phyloP scores from a whole-genome alignment of 1,284 basidiomycete genomes.

The Mycena citricolor region DNA sequence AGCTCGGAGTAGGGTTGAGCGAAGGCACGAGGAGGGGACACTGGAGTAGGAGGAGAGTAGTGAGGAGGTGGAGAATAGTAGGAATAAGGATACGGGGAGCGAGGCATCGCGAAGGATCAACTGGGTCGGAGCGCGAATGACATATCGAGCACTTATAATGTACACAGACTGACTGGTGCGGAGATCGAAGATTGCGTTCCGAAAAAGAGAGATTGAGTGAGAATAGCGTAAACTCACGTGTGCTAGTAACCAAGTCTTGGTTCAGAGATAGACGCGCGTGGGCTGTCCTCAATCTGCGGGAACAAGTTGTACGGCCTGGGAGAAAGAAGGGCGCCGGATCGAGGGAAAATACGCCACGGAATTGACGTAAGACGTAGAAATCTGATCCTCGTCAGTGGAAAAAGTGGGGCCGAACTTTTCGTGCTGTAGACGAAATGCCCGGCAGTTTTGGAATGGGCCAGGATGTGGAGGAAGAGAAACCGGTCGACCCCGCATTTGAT shows the following conservation, averaged over 20 bases:
- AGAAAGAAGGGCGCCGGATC: slow-evolving; percentile 15
- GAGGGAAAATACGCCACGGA: slow-evolving; percentile 13
- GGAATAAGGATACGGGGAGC: slow-evolving; percentile 29
- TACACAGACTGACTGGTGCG: slow-evolving; percentile 4
- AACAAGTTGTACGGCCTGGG: slow-evolving; percentile 10
- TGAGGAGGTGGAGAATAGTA: slow-evolving; percentile 32
- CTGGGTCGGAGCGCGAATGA: slow-evolving; percentile 40
- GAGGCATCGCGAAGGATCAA: slow-evolving; percentile 30
- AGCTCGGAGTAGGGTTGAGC: too few species aligned
- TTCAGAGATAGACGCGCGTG: slow-evolving; percentile 12
- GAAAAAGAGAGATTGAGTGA: slow-evolving; percentile 25
- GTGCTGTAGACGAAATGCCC: too few species aligned
- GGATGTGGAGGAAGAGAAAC: neutral
- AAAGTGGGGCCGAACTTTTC: too few species aligned
- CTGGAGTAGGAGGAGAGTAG: slow-evolving; percentile 32
- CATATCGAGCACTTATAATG: slow-evolving; percentile 10
- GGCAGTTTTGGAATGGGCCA: neutral
- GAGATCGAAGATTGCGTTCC: slow-evolving; percentile 3
- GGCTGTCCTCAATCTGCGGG: slow-evolving; percentile 10
- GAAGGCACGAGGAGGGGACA: slow-evolving; percentile 22
- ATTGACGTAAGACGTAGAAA: slow-evolving; percentile 1
- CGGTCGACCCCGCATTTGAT: neutral
- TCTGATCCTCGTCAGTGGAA: slow-evolving; percentile 9
- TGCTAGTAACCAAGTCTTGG: slow-evolving; percentile 1
- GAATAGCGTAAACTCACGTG: slow-evolving; percentile 17